These are phyloP conservation scores for Eucalyptus paniculata DNA, from an alignment of 345 rosid genomes.

Conservation along the genomic window DNA sequence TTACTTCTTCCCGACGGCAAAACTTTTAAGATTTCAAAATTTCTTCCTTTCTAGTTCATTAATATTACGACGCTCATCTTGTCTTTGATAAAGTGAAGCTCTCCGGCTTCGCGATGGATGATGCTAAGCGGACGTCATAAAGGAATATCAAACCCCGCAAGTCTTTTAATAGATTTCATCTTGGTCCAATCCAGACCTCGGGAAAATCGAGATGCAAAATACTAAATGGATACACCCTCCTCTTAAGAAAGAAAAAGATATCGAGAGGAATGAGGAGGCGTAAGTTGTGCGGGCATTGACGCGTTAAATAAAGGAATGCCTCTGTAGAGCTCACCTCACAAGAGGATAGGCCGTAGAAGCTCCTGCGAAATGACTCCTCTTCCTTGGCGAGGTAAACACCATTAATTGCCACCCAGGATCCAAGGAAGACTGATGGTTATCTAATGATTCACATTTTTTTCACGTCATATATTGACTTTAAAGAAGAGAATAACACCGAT, in stretches of 20 bases:
- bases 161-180: no score
- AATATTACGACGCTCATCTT: background rate
- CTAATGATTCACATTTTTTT: background rate
- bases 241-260: no score
- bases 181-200: fast-evolving
- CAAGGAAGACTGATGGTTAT: background rate
- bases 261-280: no score
- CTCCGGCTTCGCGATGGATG: fast-evolving
- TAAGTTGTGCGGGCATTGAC: fast-evolving
- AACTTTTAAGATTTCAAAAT: background rate
- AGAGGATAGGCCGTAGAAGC: no score
- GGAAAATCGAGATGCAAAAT: no score
- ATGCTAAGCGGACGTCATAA: fast-evolving
- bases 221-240: no score
- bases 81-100: fast-evolving
- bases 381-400: no score
- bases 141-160: no score
- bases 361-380: no score
- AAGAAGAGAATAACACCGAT: background rate
- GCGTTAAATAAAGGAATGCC: fast-evolving
- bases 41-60: background rate
- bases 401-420: no score
- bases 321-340: no score
- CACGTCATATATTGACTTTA: background rate
- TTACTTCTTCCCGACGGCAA: background rate